Percentiles rank a stretch among this genome's conserved stretches.
phyloP scores from a whole-genome alignment of 495 filamentous ascomycete species.

The Penicillium maclennaniae region DNA sequence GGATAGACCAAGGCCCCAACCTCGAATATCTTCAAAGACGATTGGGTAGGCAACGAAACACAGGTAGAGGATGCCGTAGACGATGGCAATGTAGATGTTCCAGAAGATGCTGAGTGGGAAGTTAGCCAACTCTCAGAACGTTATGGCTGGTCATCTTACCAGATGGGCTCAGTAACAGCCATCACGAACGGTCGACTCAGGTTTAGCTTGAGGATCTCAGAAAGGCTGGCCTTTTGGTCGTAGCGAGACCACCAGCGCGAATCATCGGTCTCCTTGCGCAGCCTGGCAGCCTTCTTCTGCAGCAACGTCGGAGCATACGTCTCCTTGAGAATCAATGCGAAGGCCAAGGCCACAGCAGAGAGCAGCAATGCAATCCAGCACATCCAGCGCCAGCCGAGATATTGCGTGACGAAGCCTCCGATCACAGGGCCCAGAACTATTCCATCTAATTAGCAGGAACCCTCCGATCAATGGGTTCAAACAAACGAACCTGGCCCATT shows the following conservation, averaged over 20 bases:
- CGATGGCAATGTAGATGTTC: constrained; percentile 65
- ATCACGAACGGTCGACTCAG: constrained; percentile 74
- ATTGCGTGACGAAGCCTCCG: constrained; percentile 65
- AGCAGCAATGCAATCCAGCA: constrained; percentile 77
- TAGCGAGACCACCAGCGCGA: constrained; percentile 73
- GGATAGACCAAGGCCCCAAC: constrained; percentile 63
- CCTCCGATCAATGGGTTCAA: no score
- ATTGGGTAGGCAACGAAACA: constrained; percentile 82
- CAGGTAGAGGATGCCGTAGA: constrained; percentile 73
- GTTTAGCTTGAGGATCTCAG: constrained; percentile 61
- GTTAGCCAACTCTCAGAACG: background rate
- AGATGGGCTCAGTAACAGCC: constrained; percentile 77
- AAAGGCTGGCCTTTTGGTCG: constrained; percentile 57
- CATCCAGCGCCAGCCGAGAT: constrained; percentile 83
- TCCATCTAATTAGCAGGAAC: no score
- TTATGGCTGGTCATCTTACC: constrained; percentile 37
- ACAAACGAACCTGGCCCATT: constrained; percentile 58
- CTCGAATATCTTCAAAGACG: constrained; percentile 67
- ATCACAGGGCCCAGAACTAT: constrained; percentile 53
- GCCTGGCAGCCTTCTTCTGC: constrained; percentile 59
- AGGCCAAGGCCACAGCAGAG: constrained; percentile 49
- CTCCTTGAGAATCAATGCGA: constrained; percentile 58
- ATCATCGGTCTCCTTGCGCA: constrained; percentile 72
- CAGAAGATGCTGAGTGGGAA: constrained; percentile 58
- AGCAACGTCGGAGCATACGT: constrained; percentile 77